Evolutionary conservation across 495 filamentous ascomycete genomes (phyloP).

Genomic region (Aspergillus leporis): DNA sequence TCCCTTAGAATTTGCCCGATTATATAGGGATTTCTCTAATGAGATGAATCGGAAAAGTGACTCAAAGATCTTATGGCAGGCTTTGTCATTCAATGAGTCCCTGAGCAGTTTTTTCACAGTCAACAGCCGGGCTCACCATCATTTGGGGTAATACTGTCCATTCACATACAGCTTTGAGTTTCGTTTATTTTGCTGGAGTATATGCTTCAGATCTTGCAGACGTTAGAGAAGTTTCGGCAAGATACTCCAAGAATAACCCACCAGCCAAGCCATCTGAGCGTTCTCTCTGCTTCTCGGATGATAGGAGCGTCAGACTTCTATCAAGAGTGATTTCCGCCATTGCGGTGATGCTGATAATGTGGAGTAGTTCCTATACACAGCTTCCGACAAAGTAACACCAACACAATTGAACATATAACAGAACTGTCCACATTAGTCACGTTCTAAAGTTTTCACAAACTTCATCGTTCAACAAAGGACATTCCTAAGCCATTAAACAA

Average conservation of each 20-base stretch:
- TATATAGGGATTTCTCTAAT: slow-evolving; percentile 64
- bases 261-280: slow-evolving; percentile 54
- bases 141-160: neutral
- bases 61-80: slow-evolving; percentile 80
- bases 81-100: slow-evolving; percentile 65
- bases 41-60: slow-evolving; percentile 70
- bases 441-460: neutral
- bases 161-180: slow-evolving; percentile 55
- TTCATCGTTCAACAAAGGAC: neutral
- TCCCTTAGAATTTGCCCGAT: slow-evolving; percentile 51
- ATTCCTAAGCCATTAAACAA: neutral
- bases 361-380: neutral
- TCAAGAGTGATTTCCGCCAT: slow-evolving; percentile 44
- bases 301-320: slow-evolving; percentile 40
- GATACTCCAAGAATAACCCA: slow-evolving; percentile 27
- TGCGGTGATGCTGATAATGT: slow-evolving; percentile 6
- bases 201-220: slow-evolving; percentile 57
- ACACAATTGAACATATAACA: neutral
- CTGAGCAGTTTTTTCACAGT: slow-evolving; percentile 31
- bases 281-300: slow-evolving; percentile 56
- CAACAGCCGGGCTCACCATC: slow-evolving; percentile 10
- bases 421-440: neutral
- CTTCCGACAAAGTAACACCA: neutral
- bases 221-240: slow-evolving; percentile 18
- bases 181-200: slow-evolving; percentile 60